phyloP scores from a whole-genome alignment of 768 basidiomycete genomes.

The Pluteus cervinus region DNA sequence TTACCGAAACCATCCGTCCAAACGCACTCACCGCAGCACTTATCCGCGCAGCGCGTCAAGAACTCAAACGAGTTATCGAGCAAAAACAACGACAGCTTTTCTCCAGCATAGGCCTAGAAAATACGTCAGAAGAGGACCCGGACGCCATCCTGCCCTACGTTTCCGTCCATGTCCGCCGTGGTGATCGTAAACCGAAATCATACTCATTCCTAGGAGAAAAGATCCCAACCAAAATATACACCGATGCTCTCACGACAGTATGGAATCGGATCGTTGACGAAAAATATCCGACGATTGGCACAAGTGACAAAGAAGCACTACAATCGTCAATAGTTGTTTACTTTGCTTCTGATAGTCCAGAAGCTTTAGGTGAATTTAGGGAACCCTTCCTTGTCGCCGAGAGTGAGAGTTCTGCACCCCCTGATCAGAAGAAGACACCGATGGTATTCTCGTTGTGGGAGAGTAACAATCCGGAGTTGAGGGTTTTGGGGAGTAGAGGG shows the following conservation, averaged over 20 bases:
- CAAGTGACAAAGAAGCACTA: too few species aligned
- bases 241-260: slow-evolving; percentile 32
- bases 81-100: too few species aligned
- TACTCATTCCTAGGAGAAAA: slow-evolving; percentile 35
- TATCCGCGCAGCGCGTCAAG: slow-evolving; percentile 43
- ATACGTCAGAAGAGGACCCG: slow-evolving; percentile 7
- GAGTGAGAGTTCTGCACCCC: too few species aligned
- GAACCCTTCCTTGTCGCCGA: too few species aligned
- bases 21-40: slow-evolving; percentile 37
- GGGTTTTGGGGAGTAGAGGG: slow-evolving; percentile 39
- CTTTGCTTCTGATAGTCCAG: slow-evolving; percentile 56
- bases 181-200: slow-evolving; percentile 45
- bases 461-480: slow-evolving; percentile 35
- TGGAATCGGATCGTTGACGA: slow-evolving; percentile 30
- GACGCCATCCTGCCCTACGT: slow-evolving; percentile 29
- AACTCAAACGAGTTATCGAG: slow-evolving; percentile 36
- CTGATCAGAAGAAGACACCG: too few species aligned
- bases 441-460: slow-evolving; percentile 39
- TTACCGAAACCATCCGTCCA: slow-evolving; percentile 47
- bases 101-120: slow-evolving; percentile 11
- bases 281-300: too few species aligned
- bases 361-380: slow-evolving; percentile 37
- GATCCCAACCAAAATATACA: slow-evolving; percentile 46
- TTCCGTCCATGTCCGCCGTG: slow-evolving; percentile 58
- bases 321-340: slow-evolving; percentile 35